phyloP scores from a whole-genome alignment of 306 rosid species.

The Rubus idaeus region DNA sequence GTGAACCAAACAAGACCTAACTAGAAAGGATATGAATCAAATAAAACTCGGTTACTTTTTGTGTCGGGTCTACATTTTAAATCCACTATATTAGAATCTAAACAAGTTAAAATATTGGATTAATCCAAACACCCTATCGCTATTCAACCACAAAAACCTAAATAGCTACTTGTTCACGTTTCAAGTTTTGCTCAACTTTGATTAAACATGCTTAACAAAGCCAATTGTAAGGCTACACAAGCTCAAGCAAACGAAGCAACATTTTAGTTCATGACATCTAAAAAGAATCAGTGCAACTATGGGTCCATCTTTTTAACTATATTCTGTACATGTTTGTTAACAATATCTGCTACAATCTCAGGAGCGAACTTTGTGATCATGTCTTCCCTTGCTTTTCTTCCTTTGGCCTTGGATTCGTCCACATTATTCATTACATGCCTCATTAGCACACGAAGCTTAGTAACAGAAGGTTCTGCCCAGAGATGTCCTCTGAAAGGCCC shows the following conservation, averaged over 20 bases:
- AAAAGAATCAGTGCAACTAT: slow-evolving; percentile 9
- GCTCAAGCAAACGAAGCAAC: neutral
- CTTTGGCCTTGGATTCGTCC: slow-evolving; percentile 59
- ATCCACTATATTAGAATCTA: no score
- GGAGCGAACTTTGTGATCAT: slow-evolving; percentile 67
- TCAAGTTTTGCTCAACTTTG: no score
- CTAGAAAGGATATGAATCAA: no score
- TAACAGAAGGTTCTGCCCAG: slow-evolving; percentile 82
- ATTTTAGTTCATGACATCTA: neutral
- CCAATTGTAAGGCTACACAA: neutral
- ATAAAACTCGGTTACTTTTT: no score
- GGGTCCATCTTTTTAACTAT: slow-evolving; percentile 29
- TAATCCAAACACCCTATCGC: no score
- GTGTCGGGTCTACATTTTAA: no score
- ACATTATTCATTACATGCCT: slow-evolving; percentile 50
- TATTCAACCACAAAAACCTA: no score
- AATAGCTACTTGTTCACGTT: no score
- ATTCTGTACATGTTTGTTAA: slow-evolving; percentile 39
- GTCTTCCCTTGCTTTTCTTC: slow-evolving; percentile 65
- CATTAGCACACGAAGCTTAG: slow-evolving; percentile 53
- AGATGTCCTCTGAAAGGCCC: slow-evolving; percentile 83
- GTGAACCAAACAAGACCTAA: no score
- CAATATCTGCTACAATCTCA: slow-evolving; percentile 57
- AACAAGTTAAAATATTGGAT: no score
- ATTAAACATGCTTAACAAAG: no score